Conservation (phyloP, 768 basidiomycete species). For the Paxillus rubicundulus region DNA sequence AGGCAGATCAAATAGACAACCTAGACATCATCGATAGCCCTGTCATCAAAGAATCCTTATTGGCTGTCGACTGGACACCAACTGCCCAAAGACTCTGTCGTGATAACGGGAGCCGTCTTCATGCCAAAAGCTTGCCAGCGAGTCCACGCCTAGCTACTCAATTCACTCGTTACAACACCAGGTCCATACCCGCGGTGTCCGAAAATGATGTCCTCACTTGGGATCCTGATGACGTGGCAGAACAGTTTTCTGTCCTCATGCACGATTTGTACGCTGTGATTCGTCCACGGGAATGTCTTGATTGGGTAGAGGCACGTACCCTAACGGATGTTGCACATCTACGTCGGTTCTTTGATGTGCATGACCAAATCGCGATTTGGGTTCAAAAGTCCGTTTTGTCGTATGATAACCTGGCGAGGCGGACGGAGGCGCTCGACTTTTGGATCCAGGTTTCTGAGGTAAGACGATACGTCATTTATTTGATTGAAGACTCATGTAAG, state of each 20-base stretch:
- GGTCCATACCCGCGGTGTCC: slow-evolving; percentile 24
- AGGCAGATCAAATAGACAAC: slow-evolving; percentile 16
- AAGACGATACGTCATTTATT: slow-evolving; percentile 18
- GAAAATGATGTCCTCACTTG: slow-evolving; percentile 64
- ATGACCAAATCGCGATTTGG: slow-evolving; percentile 65
- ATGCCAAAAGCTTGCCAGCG: slow-evolving; percentile 26
- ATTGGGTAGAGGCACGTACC: slow-evolving; percentile 46
- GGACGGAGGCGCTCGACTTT: slow-evolving; percentile 61
- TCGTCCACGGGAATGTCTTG: slow-evolving; percentile 70
- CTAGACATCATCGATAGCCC: slow-evolving; percentile 31
- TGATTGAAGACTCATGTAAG: neutral
- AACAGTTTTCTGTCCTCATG: slow-evolving; percentile 80
- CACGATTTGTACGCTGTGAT: slow-evolving; percentile 66
- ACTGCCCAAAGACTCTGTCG: neutral
- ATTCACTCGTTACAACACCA: neutral
- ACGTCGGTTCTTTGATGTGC: slow-evolving; percentile 52
- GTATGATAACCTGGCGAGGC: slow-evolving; percentile 47
- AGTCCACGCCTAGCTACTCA: neutral
- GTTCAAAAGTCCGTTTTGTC: slow-evolving; percentile 62
- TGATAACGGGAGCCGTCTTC: neutral
- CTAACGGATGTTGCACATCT: slow-evolving; percentile 44
- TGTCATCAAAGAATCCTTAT: slow-evolving; percentile 24
- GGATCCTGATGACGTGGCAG: slow-evolving; percentile 68
- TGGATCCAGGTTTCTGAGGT: slow-evolving; percentile 84
- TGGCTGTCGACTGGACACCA: slow-evolving; percentile 1